Base-by-base conservation (phyloP, 1,284 basidiomycete species). In the Cystobasidium sp. region DNA sequence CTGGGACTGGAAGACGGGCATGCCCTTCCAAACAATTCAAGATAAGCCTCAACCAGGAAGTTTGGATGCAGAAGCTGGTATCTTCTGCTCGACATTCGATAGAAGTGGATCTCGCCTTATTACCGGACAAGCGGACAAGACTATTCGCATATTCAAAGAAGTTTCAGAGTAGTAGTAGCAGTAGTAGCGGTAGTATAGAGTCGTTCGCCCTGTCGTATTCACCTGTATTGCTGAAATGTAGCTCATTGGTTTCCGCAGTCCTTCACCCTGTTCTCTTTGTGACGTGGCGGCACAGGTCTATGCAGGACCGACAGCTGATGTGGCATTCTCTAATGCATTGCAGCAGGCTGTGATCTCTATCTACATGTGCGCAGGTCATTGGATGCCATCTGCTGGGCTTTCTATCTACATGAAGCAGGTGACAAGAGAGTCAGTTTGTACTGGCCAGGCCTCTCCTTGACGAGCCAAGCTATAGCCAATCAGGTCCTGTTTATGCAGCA, bases 61-160 rank as follows among this genome's bases (percentile, higher is more conserved):
- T 51, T 87, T 99, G 46, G 96, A 99, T 80, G 95, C 96, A 0
- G 96, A 99, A 83, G 89, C 95, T 31, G 91, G 96, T 78, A 79
- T 86, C 78, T 85, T 98, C 85, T 97, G 93, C 82, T 97, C 94
- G 18, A 92, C 94, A 5, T 99, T 98, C 83, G 96, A 98, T 83
- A 86, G 90, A 82, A 98, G 96, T 0, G 97, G 96, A 2, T 96
- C 94, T 44, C 86, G 97, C 59, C 84, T 99, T 6, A 96, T 98
- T 78, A 98, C 94, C 0, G 97, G 96, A 62, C 91, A 95, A 24
- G 96, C 96, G 8, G 96, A 99, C 85, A 99, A 99, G 87, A 98
- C 94, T 9, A 95, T 97, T 85, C 97, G 97, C 87, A 74, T 77
- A 16, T 79, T 76, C 68, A 75, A 75, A 37, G 76, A 78, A 51